Conservation (phyloP, 2,329 filamentous ascomycete genomes). For the Exserohilum rostratum region DNA sequence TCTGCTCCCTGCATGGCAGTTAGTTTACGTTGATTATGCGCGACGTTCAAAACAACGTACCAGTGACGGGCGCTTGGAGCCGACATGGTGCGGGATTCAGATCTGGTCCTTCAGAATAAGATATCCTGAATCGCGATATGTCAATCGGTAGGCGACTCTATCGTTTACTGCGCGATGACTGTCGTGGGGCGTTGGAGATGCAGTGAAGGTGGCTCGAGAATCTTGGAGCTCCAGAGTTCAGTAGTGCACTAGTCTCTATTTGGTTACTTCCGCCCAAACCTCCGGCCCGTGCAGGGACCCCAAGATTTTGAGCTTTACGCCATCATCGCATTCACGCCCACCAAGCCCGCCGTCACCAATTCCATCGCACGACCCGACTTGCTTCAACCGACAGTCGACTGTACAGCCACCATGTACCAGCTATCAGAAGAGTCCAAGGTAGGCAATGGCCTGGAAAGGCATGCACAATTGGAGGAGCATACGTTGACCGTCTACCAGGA, state of each 20-base stretch:
- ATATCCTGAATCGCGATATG: conserved; percentile 1
- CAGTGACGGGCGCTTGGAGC: conserved; percentile 73
- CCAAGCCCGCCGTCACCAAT: conserved; percentile 9
- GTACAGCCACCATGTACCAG: conserved; percentile 55
- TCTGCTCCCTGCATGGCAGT: conserved; percentile 67
- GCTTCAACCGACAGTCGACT: neutral
- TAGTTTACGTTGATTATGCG: conserved; percentile 12
- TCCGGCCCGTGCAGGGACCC: conserved; percentile 13
- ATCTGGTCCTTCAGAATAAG: neutral
- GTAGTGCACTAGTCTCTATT: conserved; percentile 13
- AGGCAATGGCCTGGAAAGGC: conserved; percentile 14
- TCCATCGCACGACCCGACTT: conserved; percentile 3
- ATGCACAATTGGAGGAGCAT: neutral
- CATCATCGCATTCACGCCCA: conserved; percentile 16
- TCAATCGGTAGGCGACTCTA: neutral
- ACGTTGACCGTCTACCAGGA: conserved; percentile 65
- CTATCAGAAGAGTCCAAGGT: conserved; percentile 99
- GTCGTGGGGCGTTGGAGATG: conserved; percentile 5
- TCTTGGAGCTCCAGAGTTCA: conserved; percentile 26
- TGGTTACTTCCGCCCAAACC: conserved; percentile 12
- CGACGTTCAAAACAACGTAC: conserved; percentile 53
- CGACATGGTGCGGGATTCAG: conserved; percentile 56
- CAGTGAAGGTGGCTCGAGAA: conserved; percentile 19
- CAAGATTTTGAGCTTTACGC: conserved; percentile 34
- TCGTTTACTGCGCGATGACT: conserved; percentile 2